A percentile compares a stretch with the other conserved stretches of the same genome.
These are phyloP conservation scores for Fagopyrum tataricum DNA, from an alignment of 148 eudicot genomes.

Conservation along the genomic window DNA sequence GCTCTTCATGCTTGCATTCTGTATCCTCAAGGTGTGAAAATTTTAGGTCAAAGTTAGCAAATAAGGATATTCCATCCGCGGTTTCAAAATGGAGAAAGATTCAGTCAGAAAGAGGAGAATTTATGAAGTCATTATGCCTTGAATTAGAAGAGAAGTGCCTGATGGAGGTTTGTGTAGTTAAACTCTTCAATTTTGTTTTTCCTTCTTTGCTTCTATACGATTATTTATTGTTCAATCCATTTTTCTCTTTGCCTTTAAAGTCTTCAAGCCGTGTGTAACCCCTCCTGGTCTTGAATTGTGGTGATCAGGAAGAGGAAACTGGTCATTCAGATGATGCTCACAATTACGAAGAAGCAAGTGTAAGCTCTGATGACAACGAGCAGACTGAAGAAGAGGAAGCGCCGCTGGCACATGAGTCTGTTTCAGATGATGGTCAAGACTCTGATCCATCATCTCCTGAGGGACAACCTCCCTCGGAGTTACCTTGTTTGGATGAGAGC, in stretches of 20 bases:
- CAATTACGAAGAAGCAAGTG: constrained; percentile 21
- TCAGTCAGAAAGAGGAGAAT: constrained; percentile 30
- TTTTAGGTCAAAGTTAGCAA: constrained; percentile 64
- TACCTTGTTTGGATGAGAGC: constrained; percentile 21
- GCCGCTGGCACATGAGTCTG: constrained; percentile 17
- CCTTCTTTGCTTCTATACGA: not conserved
- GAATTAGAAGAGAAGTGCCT: constrained; percentile 54
- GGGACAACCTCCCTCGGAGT: constrained; percentile 28
- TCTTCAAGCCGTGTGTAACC: not conserved
- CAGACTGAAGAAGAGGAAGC: constrained; percentile 21
- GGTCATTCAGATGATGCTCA: constrained; percentile 1
- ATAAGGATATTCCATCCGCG: constrained; percentile 53
- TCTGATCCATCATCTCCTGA: constrained; percentile 22
- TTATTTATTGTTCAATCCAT: not conserved
- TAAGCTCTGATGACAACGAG: constrained; percentile 14
- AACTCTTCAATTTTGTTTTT: not conserved
- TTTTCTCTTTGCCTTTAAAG: not conserved
- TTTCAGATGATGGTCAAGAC: constrained; percentile 25
- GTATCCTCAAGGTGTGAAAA: constrained; percentile 3
- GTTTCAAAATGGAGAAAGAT: constrained; percentile 43
- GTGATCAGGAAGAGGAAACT: constrained; percentile 4
- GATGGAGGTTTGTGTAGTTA: constrained; percentile 34
- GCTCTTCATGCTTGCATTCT: constrained; percentile 1
- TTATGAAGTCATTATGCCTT: constrained; percentile 30
- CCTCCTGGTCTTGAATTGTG: not conserved